These are phyloP conservation scores for Cutaneotrichosporon mucoides DNA, from an alignment of 1,284 basidiomycete genomes.

Conservation along the genomic window DNA sequence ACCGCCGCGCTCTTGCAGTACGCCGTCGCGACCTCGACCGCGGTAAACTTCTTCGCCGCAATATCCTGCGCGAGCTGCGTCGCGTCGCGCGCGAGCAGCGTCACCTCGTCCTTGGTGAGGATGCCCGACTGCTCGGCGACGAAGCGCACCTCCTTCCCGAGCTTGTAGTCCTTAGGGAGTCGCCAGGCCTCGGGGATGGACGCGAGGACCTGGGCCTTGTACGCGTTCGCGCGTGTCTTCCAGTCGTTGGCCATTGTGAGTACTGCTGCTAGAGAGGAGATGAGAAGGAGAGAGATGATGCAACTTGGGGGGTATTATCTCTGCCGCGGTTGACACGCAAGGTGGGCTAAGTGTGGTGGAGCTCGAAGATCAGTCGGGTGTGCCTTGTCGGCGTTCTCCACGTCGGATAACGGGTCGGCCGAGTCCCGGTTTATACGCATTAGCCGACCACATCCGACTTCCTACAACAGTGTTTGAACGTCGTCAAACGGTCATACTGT, in stretches of 20 bases:
- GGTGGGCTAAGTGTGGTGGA: too few relatives aligned
- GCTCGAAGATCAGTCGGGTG: too few relatives aligned
- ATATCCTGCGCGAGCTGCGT: conserved; percentile 39
- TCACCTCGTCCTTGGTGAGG: conserved; percentile 24
- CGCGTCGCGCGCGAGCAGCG: conserved; percentile 38
- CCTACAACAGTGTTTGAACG: too few relatives aligned
- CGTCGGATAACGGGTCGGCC: too few relatives aligned
- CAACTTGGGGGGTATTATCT: too few relatives aligned
- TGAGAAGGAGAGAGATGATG: too few relatives aligned
- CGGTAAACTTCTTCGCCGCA: conserved; percentile 23
- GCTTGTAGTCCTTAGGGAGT: background rate
- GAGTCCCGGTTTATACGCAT: too few relatives aligned
- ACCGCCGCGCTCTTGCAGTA: conserved; percentile 29
- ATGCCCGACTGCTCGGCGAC: conserved; percentile 17
- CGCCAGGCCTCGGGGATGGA: conserved; percentile 18
- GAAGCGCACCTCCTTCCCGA: conserved; percentile 9
- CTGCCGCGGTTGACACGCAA: too few relatives aligned
- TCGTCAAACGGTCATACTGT: too few relatives aligned
- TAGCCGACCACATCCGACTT: too few relatives aligned
- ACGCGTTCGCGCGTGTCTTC: conserved; percentile 10
- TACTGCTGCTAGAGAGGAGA: background rate
- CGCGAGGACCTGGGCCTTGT: conserved; percentile 7
- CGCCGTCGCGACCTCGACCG: conserved; percentile 31
- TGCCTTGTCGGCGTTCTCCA: too few relatives aligned
- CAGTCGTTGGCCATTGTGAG: conserved; percentile 13